Base-by-base conservation (phyloP, 148 eudicot genomes). In the Persicaria maculosa region DNA sequence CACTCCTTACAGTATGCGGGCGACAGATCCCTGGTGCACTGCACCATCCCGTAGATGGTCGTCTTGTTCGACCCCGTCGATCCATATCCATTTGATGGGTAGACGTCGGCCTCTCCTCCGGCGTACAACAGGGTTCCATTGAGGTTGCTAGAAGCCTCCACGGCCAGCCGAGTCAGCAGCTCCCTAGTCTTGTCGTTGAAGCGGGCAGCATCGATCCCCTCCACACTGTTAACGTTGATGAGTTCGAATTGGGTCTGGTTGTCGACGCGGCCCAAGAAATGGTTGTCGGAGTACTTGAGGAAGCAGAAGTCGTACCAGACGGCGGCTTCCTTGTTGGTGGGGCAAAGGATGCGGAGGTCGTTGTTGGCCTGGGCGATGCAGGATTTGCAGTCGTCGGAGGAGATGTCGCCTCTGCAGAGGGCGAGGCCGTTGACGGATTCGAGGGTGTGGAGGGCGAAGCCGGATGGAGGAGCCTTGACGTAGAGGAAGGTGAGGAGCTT, bases 291-390 rank as follows among this genome's bases (percentile, higher is more conserved):
- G 73, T 86, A 83, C 61, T 79, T 84, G 15, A 81, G 48, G 25
- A 81, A 15, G 48, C 89, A 86, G 7, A 70, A 8, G 72, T 86
- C 86, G 52, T 83, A 83, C 89, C 89, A 85, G 45, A 81, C 71
- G 48, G 74, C 44, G 2, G 72, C 88, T 8, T 45, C 81, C 72
- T 79, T 83, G 72, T 68, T 72, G 45, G 46, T 2, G 2, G 83
- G 83, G 25, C 89, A 83, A 14, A 44, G 76, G 10, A 45, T 71
- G 17, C 65, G 71, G 9, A 86, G 68, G 50, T 71, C 52, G 36
- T 46, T 71, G 52, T 46, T 71, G 50, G 73, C 73, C 25, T 71
- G 4, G 0, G 73, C 54, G 0, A 71, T 7, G 73, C 73, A 71
- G 6, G 73, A 46, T 71, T 71, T 44, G 36, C 73, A 71, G 3